These are phyloP conservation scores for Barbarea vulgaris DNA, from an alignment of 345 rosid species.

Conservation along the genomic window DNA sequence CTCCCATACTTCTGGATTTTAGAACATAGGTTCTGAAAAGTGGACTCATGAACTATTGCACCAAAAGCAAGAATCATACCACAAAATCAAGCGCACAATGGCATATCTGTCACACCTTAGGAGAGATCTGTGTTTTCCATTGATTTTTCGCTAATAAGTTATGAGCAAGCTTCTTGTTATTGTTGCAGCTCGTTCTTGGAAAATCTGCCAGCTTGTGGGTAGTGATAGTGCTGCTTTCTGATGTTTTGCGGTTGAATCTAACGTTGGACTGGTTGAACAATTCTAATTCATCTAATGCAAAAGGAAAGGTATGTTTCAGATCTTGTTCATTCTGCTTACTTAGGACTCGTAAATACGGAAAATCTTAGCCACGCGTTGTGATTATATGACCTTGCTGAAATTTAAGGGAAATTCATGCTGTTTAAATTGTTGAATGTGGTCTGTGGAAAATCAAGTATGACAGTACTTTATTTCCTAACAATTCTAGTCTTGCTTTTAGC, in stretches of 20 bases:
- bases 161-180: not conserved
- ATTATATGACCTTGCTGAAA: not conserved
- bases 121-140: not conserved
- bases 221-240: not conserved
- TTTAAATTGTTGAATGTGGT: not conserved
- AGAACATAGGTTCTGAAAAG: not conserved
- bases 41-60: not conserved
- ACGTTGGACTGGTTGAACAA: not conserved
- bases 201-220: not conserved
- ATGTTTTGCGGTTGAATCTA: not conserved
- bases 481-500: not conserved
- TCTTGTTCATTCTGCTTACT: not conserved
- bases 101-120: not conserved
- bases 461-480: not conserved
- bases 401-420: not conserved
- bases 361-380: not conserved
- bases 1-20: not conserved
- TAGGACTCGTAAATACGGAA: not conserved
- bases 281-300: not conserved
- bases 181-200: not conserved
- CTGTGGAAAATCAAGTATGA: not conserved
- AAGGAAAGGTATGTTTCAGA: constrained; percentile 4
- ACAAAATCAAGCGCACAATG: constrained; percentile 1
- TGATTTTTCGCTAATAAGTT: not conserved
- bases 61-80: constrained; percentile 32